Evolutionary conservation across 192 early-diverging fungal genomes (phyloP).

Genomic region (Chytriomyces hyalinus): DNA sequence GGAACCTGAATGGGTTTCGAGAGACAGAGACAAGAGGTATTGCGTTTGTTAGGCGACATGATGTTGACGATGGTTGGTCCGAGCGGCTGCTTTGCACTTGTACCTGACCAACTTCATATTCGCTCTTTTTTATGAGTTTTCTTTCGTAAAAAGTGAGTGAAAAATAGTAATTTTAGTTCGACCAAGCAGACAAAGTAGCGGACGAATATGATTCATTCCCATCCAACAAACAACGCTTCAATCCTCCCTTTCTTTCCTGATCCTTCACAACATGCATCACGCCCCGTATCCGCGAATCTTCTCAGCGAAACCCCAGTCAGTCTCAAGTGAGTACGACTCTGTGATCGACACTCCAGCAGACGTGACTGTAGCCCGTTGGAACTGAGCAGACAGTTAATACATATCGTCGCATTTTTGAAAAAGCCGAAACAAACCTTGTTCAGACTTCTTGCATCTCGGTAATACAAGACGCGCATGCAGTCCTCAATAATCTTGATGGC

Average conservation of each 20-base stretch:
- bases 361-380: conserved; percentile 91
- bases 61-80: no score
- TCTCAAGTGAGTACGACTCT: conserved; percentile 83
- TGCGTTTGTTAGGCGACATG: no score
- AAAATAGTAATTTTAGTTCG: no score
- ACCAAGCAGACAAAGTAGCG: no score
- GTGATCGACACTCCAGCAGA: conserved; percentile 80
- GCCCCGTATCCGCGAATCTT: conserved; percentile 59
- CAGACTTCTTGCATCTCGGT: conserved; percentile 90
- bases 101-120: no score
- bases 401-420: background rate
- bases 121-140: no score
- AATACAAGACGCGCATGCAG: conserved; percentile 90
- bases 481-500: conserved; percentile 84
- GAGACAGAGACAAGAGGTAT: no score
- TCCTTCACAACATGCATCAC: background rate
- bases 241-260: no score
- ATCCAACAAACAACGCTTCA: no score
- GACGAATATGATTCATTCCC: no score
- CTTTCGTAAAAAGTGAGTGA: no score
- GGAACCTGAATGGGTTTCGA: conserved; percentile 69
- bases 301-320: conserved; percentile 92
- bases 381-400: conserved; percentile 48
- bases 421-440: conserved; percentile 68
- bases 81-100: no score